Base-by-base conservation (phyloP, 2,329 filamentous ascomycete species). In the Apiospora pterosperma region DNA sequence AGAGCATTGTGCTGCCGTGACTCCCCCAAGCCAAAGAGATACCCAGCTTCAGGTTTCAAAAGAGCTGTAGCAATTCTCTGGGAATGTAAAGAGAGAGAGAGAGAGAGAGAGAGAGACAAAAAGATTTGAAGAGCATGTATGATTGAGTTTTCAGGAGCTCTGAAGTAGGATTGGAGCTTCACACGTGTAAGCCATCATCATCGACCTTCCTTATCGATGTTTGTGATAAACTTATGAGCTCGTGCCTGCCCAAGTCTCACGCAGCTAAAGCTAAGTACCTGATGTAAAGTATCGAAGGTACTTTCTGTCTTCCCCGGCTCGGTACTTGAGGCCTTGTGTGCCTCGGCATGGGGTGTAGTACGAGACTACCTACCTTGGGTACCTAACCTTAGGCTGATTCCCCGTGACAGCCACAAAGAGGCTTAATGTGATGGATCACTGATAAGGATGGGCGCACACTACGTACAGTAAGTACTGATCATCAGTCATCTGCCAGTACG, bases 1-100 rank as follows among this genome's bases (percentile, higher is more conserved):
- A 81, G 73, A 90, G 81, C 88, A 90, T 90, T 16, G 34, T 39
- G 36, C 16, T 34, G 48, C 23, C 5, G 48, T 34, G 8, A 55
- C 19, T 55, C 6, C 3, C 28, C 48, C 48, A 31, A 34, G 6
- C 25, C 25, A 4, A 19, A 16, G 25, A 23, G 6, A 23, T 21
- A 31, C 25, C 48, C 8, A 34, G 48, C 8, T 55, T 19, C 23
- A 1, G 42, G 14, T 48, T 48, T 5, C 23, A 28, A 28, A 8
- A 14, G 5, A 16, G 23, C 42, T 48, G 28, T 28, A 19, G 25
- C 25, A 34, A n/a, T 34, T 10, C n/a, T 16, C 28, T 52, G 48
- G 28, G 48, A n/a, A n/a, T n/a, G 31, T n/a, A 16, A 55, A 55
- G 7, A n/a, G 28, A 34, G 19, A 34, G 5, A 31, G 8, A 11